phyloP scores from a whole-genome alignment of 1,284 basidiomycete species.

The Cutaneotrichosporon curvatum region DNA sequence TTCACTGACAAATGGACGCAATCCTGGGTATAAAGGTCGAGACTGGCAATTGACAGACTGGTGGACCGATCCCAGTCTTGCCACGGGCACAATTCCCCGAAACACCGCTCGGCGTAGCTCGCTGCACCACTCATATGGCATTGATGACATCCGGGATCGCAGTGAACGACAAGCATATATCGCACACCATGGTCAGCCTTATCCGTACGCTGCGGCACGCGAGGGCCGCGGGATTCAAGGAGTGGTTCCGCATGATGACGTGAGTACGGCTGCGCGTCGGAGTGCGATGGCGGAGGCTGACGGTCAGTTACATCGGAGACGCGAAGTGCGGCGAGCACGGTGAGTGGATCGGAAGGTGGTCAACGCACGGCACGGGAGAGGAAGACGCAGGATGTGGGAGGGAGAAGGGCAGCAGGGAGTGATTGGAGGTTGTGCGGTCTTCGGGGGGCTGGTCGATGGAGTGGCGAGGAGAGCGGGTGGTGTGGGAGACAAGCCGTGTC shows the following conservation, averaged over 20 bases:
- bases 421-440: too few relatives aligned
- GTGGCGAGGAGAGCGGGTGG: too few relatives aligned
- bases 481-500: too few relatives aligned
- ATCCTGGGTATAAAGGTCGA: background rate
- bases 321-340: constrained; percentile 69
- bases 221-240: constrained; percentile 63
- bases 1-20: too few relatives aligned
- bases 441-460: too few relatives aligned
- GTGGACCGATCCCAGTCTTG: background rate
- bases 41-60: background rate
- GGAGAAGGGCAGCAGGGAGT: too few relatives aligned
- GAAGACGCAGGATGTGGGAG: too few relatives aligned
- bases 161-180: background rate
- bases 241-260: constrained; percentile 68
- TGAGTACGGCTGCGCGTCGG: constrained; percentile 21
- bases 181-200: constrained; percentile 59
- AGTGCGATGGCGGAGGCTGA: constrained; percentile 6
- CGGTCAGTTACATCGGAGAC: constrained; percentile 78
- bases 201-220: constrained; percentile 67
- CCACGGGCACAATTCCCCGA: constrained; percentile 1
- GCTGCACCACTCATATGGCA: background rate
- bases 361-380: background rate
- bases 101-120: background rate
- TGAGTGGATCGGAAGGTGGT: constrained; percentile 10
- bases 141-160: background rate